Conservation (phyloP, 805 yeast species). For the Candida easanensis region DNA sequence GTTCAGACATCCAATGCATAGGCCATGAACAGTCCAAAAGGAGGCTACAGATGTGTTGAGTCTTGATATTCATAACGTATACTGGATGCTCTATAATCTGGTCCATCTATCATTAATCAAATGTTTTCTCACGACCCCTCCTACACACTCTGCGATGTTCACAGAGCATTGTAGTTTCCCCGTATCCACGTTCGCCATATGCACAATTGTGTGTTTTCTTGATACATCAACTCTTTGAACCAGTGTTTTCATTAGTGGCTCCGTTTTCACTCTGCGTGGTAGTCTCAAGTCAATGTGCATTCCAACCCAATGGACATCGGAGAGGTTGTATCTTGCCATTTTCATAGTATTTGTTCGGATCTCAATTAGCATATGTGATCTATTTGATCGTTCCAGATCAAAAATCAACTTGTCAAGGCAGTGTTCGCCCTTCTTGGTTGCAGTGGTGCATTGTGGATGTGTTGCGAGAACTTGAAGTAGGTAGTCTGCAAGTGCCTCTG, state of each 20-base stretch:
- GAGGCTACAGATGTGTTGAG: no score
- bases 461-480: background rate
- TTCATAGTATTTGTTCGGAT: background rate
- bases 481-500: slow-evolving; percentile 6
- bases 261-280: slow-evolving; percentile 3
- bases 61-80: no score
- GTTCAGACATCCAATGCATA: no score
- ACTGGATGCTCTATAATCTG: background rate
- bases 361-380: background rate
- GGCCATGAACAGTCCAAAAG: no score
- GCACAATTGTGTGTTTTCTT: background rate
- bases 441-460: slow-evolving; percentile 1
- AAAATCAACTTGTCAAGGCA: background rate
- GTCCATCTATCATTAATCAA: background rate
- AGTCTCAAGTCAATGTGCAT: slow-evolving; percentile 8
- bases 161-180: background rate
- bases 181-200: background rate
- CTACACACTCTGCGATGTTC: background rate
- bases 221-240: background rate
- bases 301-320: slow-evolving; percentile 8
- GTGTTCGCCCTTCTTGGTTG: background rate
- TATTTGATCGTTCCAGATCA: slow-evolving; percentile 1
- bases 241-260: background rate
- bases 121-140: background rate
- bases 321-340: slow-evolving; percentile 1